Evolutionary conservation across 2,329 filamentous ascomycete genomes (phyloP).

Genomic region (Colletotrichum destructivum): DNA sequence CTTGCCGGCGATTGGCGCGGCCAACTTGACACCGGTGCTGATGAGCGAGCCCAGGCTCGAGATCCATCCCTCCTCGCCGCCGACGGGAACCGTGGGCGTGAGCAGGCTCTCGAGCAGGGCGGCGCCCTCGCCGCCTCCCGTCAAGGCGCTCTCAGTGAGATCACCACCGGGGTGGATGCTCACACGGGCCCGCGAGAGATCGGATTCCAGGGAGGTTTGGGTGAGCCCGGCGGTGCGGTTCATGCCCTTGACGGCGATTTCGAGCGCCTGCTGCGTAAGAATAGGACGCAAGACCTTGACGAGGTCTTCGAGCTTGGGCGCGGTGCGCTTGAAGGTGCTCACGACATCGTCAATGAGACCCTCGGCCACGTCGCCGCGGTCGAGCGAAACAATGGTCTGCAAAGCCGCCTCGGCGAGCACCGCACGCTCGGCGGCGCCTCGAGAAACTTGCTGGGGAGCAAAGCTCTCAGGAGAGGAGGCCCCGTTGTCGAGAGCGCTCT

Average conservation of each 20-base stretch:
- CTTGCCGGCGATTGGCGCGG: not conserved
- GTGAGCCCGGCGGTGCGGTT: not conserved
- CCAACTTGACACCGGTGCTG: not conserved
- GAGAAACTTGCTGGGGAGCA: not conserved
- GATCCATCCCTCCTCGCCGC: constrained; percentile 6
- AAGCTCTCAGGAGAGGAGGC: not conserved
- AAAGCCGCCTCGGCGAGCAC: constrained; percentile 10
- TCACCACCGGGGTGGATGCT: not conserved
- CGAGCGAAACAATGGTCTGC: constrained; percentile 6
- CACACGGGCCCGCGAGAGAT: not conserved
- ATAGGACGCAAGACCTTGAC: not conserved
- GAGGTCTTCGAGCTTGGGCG: constrained; percentile 10
- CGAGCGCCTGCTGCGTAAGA: constrained; percentile 1
- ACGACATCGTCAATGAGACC: not conserved
- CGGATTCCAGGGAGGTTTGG: not conserved
- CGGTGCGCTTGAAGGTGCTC: not conserved
- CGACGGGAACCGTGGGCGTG: constrained; percentile 1
- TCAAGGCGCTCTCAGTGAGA: not conserved
- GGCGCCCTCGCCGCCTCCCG: no score
- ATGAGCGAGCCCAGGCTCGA: not conserved
- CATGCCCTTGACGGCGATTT: no score
- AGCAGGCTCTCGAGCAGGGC: not conserved
- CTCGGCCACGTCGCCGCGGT: not conserved
- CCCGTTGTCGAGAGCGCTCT: constrained; percentile 1
- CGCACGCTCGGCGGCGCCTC: not conserved